A percentile compares a stretch with the other conserved stretches of the same genome.
Conservation (phyloP, 2,329 filamentous ascomycete species). For the Colletotrichum truncatum region DNA sequence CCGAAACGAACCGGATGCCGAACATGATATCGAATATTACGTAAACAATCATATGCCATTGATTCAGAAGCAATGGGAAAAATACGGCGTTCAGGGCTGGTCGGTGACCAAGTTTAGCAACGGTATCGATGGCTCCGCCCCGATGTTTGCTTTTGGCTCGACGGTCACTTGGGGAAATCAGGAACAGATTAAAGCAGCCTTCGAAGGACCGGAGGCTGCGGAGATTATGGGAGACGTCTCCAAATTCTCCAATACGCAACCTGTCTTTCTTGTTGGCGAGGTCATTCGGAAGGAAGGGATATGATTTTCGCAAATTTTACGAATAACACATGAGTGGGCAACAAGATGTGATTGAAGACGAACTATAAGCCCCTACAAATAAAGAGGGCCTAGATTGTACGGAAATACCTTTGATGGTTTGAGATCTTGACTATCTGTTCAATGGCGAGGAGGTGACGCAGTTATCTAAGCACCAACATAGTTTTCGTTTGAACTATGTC, state of each 20-base stretch:
- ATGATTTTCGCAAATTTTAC: neutral
- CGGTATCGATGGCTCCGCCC: constrained; percentile 4
- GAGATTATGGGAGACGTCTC: neutral
- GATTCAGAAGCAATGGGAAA: neutral
- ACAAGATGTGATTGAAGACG: no score
- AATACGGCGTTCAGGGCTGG: neutral
- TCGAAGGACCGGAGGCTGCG: neutral
- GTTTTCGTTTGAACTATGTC: no score
- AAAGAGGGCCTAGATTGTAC: no score
- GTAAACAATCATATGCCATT: constrained; percentile 2
- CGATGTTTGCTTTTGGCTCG: neutral
- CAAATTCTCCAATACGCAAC: constrained; percentile 42
- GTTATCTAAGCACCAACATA: no score
- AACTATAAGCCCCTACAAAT: no score
- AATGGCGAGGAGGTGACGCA: no score
- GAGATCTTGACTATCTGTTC: no score
- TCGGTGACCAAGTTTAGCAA: neutral
- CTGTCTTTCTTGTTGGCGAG: constrained; percentile 41
- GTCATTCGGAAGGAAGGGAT: neutral
- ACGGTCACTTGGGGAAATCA: neutral
- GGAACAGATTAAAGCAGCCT: neutral
- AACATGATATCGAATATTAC: constrained; percentile 7
- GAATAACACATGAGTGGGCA: no score
- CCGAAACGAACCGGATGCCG: constrained; percentile 2
- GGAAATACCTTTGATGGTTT: no score